A percentile compares a stretch with the other conserved stretches of the same genome.
These are phyloP conservation scores for Verticillium nonalfalfae DNA, from an alignment of 2,329 filamentous ascomycete species.

Conservation along the genomic window DNA sequence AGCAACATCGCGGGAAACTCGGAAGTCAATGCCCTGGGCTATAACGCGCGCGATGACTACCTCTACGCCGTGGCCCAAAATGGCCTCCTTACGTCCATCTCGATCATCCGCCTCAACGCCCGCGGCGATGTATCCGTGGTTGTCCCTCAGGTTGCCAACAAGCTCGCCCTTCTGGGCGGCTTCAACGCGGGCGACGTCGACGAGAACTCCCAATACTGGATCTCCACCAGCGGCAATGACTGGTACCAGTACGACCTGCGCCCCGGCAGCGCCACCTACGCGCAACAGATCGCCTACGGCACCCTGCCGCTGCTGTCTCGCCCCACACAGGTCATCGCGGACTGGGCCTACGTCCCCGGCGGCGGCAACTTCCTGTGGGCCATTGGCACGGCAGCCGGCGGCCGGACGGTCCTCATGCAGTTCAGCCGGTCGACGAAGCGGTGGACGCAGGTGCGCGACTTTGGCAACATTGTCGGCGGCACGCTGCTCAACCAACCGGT, in stretches of 20 bases:
- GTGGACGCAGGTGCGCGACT: conserved; percentile 4
- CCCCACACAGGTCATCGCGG: conserved; percentile 3
- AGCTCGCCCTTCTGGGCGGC: conserved; percentile 1
- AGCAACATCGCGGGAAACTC: conserved; percentile 4
- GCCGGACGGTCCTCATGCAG: conserved; percentile 7
- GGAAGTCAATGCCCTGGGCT: conserved; percentile 16
- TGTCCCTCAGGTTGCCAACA: background rate
- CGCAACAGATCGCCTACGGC: conserved; percentile 2
- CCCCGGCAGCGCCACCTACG: conserved; percentile 12
- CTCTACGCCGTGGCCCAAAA: conserved; percentile 12
- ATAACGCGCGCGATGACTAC: conserved; percentile 16
- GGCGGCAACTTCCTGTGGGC: conserved; percentile 10
- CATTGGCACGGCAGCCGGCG: conserved; percentile 5
- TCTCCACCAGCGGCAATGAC: conserved; percentile 6
- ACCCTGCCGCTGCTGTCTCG: background rate
- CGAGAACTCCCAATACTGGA: conserved; percentile 12
- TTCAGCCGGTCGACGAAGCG: conserved; percentile 7
- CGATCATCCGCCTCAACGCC: conserved; percentile 14
- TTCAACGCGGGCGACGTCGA: conserved; percentile 16
- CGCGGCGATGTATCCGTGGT: conserved; percentile 7
- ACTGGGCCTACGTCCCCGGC: conserved; percentile 15
- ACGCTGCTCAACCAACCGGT: conserved; percentile 1
- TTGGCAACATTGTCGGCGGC: conserved; percentile 7
- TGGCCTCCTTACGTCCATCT: background rate
- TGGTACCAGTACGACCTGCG: conserved; percentile 13